Evolutionary conservation across 2,329 filamentous ascomycete genomes (phyloP).

Genomic region (Fusarium oligoseptatum): DNA sequence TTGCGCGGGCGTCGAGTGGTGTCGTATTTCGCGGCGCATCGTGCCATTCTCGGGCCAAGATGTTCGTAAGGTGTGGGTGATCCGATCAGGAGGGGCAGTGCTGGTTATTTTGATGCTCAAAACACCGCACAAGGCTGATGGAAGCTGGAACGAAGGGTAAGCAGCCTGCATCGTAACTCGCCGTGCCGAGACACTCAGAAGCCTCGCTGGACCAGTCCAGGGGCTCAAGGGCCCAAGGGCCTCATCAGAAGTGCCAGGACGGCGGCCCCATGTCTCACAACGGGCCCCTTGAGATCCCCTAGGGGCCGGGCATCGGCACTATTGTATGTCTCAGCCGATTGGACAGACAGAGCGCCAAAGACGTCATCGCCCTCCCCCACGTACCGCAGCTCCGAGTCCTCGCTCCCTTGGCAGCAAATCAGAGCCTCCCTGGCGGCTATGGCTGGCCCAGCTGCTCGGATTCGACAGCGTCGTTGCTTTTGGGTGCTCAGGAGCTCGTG

Average conservation of each 20-base stretch:
- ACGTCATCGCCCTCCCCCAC: slow-evolving; percentile 47
- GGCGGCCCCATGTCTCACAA: slow-evolving; percentile 46
- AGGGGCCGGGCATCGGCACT: slow-evolving; percentile 39
- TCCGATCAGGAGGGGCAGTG: slow-evolving; percentile 8
- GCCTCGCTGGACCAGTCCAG: slow-evolving; percentile 26
- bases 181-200: slow-evolving; percentile 33
- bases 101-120: slow-evolving; percentile 11
- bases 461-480: slow-evolving; percentile 35
- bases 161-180: slow-evolving; percentile 9
- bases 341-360: slow-evolving; percentile 30
- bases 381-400: slow-evolving; percentile 26
- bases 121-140: slow-evolving; percentile 32
- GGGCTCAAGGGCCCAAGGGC: slow-evolving; percentile 8
- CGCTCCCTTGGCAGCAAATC: slow-evolving; percentile 38
- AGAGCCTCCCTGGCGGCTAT: slow-evolving; percentile 37
- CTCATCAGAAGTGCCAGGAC: slow-evolving; percentile 26
- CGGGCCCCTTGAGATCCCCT: slow-evolving; percentile 44
- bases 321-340: slow-evolving; percentile 43
- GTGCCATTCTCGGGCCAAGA: slow-evolving; percentile 1
- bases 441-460: slow-evolving; percentile 46
- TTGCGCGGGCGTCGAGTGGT: background rate
- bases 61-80: background rate
- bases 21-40: background rate
- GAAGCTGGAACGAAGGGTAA: slow-evolving; percentile 5
- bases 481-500: slow-evolving; percentile 17